Evolutionary conservation across 73 alveolate species (phyloP).

Genomic region (Paramecium biaurelia): DNA sequence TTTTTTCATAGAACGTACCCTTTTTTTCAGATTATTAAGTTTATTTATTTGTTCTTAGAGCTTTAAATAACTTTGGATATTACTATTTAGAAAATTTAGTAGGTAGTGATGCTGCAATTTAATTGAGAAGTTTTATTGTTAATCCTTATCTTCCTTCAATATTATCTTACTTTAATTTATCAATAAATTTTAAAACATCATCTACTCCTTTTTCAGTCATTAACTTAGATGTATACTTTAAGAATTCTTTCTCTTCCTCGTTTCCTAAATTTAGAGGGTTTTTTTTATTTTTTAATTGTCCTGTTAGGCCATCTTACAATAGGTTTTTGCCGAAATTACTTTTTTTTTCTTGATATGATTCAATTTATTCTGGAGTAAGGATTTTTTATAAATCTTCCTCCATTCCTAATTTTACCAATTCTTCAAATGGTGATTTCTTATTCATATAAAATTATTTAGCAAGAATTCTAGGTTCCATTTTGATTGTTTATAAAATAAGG

Average conservation of each 20-base stretch:
- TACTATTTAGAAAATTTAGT: neutral
- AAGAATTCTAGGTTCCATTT: slow-evolving; percentile 5
- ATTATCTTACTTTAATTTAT: neutral
- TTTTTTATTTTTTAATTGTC: neutral
- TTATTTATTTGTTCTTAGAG: neutral
- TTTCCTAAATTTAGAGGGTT: neutral
- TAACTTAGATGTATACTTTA: neutral
- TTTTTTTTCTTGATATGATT: neutral
- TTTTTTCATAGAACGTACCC: neutral
- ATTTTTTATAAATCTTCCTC: neutral
- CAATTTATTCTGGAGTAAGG: neutral
- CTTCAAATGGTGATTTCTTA: neutral
- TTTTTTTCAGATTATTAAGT: neutral
- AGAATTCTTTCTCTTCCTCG: neutral
- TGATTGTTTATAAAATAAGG: neutral
- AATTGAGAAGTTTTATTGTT: neutral
- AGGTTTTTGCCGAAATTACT: neutral
- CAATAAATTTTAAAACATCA: neutral
- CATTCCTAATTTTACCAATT: neutral
- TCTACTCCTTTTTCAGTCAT: neutral
- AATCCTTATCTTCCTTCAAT: neutral
- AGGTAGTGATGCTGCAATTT: neutral
- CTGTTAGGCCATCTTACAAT: neutral
- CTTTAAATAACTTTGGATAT: neutral
- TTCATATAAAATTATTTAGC: neutral